These are phyloP conservation scores for Licmophora abbreviata DNA, from an alignment of 108 stramenopile genomes.

Conservation along the genomic window DNA sequence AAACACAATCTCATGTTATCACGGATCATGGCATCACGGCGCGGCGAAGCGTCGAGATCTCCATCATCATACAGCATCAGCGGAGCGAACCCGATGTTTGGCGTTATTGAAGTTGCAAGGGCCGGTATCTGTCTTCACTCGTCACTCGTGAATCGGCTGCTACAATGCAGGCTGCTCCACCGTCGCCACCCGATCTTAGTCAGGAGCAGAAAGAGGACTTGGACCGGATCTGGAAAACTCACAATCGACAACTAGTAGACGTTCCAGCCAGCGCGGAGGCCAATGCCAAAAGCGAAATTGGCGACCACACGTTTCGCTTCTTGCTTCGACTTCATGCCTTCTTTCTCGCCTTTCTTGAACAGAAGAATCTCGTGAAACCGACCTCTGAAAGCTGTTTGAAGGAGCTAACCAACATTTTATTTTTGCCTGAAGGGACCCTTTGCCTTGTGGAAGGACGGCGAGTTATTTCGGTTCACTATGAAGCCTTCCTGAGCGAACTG, in stretches of 20 bases:
- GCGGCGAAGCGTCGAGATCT: no score
- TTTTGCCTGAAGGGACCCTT: neutral
- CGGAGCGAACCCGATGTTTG: no score
- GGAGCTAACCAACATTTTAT: neutral
- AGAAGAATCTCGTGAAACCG: neutral
- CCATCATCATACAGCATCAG: no score
- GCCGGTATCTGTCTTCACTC: no score
- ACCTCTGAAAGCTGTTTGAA: neutral
- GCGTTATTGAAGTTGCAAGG: no score
- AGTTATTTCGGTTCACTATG: constrained; percentile 27
- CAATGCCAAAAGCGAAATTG: constrained; percentile 3
- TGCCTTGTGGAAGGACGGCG: constrained; percentile 22
- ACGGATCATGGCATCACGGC: no score
- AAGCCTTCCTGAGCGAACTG: constrained; percentile 30
- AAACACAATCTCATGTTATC: no score
- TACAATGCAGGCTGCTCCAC: no score
- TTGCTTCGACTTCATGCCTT: constrained; percentile 24
- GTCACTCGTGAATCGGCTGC: no score
- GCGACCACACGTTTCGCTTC: constrained; percentile 3
- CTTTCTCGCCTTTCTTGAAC: constrained; percentile 13
- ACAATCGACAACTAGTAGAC: constrained; percentile 18
- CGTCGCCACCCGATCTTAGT: constrained; percentile 7
- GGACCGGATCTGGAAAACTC: constrained; percentile 29
- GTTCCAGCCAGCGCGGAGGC: neutral
- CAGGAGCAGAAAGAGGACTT: constrained; percentile 20